Evolutionary conservation across 345 rosid species (phyloP).

Genomic region (Eucalyptus cloeziana): DNA sequence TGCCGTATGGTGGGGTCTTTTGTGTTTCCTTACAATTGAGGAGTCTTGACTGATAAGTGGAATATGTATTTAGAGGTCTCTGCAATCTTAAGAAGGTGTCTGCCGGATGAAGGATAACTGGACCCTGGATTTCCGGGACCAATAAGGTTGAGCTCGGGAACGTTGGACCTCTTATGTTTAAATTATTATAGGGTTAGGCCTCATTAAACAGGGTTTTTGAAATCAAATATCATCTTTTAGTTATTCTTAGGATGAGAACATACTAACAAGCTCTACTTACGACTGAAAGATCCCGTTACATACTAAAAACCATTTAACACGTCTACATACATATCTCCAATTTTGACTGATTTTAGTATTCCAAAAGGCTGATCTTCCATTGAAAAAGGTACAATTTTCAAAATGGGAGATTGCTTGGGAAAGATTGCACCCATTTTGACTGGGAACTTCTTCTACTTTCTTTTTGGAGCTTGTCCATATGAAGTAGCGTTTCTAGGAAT

Average conservation of each 20-base stretch:
- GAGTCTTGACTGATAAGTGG: neutral
- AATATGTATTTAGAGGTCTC: neutral
- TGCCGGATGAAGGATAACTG: neutral
- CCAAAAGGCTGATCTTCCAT: neutral
- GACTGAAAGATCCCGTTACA: neutral
- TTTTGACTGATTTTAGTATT: neutral
- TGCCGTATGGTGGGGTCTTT: neutral
- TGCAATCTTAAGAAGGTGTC: neutral
- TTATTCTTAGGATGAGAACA: neutral
- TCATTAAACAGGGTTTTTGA: neutral
- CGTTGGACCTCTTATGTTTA: neutral
- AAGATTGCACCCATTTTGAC: neutral
- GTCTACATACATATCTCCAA: neutral
- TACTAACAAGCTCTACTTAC: neutral
- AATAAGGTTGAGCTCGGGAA: neutral
- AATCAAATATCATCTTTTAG: neutral
- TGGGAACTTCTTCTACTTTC: neutral
- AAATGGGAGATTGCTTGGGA: neutral
- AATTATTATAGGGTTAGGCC: neutral
- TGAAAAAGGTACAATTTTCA: neutral
- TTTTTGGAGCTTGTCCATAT: neutral
- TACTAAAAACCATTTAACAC: neutral
- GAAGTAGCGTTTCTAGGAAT: neutral
- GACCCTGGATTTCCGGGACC: neutral
- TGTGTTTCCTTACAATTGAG: neutral